These are phyloP conservation scores for Hygrocybe coccinea DNA, from an alignment of 768 basidiomycete genomes.

Conservation along the genomic window DNA sequence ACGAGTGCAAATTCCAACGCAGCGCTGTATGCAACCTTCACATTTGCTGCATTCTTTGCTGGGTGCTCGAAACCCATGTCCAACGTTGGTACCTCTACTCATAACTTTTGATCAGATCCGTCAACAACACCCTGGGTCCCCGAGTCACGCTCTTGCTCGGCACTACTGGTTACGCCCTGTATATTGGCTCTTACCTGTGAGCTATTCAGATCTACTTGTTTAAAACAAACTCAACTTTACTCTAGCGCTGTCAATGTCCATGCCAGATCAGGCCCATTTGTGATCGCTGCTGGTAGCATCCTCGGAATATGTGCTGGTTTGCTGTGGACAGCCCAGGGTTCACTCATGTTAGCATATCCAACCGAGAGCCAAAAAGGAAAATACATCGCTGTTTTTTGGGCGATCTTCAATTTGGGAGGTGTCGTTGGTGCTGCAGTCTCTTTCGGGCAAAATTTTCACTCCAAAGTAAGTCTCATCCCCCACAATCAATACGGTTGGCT, in stretches of 20 bases:
- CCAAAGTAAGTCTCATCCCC: conserved; percentile 38
- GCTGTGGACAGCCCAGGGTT: conserved; percentile 84
- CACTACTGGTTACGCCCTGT: conserved; percentile 69
- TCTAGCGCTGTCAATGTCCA: conserved; percentile 70
- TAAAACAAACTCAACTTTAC: neutral
- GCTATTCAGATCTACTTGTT: conserved; percentile 19
- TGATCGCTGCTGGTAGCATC: conserved; percentile 65
- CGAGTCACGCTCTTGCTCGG: conserved; percentile 70
- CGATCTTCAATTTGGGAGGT: conserved; percentile 76
- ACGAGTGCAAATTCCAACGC: conserved; percentile 68
- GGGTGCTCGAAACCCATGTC: conserved; percentile 15
- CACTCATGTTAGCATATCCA: conserved; percentile 78
- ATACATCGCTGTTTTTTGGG: conserved; percentile 79
- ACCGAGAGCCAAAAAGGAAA: conserved; percentile 73
- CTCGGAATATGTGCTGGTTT: conserved; percentile 69
- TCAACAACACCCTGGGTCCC: conserved; percentile 80
- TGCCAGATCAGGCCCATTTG: conserved; percentile 52
- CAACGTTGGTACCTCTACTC: neutral
- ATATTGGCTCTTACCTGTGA: conserved; percentile 69
- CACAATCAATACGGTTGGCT: neutral
- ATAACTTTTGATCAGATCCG: conserved; percentile 42
- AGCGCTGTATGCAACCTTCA: conserved; percentile 57
- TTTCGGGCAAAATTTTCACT: conserved; percentile 64
- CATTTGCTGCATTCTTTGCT: conserved; percentile 39
- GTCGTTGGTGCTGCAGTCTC: conserved; percentile 77